Conservation (phyloP, 106 monocot species). For the Gastrodia elata region DNA sequence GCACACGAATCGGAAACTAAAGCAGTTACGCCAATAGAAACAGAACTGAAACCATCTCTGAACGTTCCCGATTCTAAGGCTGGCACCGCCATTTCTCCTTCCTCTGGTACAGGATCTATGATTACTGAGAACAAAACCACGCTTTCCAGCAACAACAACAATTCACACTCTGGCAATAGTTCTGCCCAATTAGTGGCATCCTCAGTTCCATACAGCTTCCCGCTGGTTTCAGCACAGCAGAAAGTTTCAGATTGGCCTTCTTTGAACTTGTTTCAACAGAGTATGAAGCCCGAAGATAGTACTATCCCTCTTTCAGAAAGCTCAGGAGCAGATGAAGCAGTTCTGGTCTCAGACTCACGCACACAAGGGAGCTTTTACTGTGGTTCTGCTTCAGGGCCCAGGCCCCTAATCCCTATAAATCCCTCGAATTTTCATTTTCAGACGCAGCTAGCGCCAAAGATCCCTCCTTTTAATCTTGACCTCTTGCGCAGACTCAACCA, state of each 20-base stretch:
- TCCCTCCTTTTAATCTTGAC: slow-evolving; percentile 13
- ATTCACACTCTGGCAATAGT: background rate
- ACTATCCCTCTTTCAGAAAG: slow-evolving; percentile 7
- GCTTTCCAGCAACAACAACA: background rate
- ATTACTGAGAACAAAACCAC: slow-evolving; percentile 8
- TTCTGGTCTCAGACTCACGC: slow-evolving; percentile 2
- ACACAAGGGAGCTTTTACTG: slow-evolving; percentile 5
- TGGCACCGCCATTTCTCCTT: background rate
- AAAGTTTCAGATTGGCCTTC: background rate
- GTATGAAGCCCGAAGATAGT: background rate
- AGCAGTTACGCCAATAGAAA: background rate
- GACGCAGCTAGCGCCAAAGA: slow-evolving; percentile 7
- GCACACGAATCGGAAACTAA: background rate
- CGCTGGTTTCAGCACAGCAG: slow-evolving; percentile 13
- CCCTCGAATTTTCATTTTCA: slow-evolving; percentile 11
- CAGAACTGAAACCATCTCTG: background rate
- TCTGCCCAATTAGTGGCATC: background rate
- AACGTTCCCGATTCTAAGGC: background rate
- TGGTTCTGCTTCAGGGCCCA: slow-evolving; percentile 10
- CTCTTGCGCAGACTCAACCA: slow-evolving; percentile 10
- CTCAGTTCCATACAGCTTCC: slow-evolving; percentile 8
- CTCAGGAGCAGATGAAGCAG: background rate
- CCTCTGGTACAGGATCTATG: background rate
- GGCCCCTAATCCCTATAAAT: slow-evolving; percentile 4
- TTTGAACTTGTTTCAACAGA: slow-evolving; percentile 13